These are phyloP conservation scores for Neonectria sp. DNA, from an alignment of 2,329 filamentous ascomycete genomes.

Conservation along the genomic window DNA sequence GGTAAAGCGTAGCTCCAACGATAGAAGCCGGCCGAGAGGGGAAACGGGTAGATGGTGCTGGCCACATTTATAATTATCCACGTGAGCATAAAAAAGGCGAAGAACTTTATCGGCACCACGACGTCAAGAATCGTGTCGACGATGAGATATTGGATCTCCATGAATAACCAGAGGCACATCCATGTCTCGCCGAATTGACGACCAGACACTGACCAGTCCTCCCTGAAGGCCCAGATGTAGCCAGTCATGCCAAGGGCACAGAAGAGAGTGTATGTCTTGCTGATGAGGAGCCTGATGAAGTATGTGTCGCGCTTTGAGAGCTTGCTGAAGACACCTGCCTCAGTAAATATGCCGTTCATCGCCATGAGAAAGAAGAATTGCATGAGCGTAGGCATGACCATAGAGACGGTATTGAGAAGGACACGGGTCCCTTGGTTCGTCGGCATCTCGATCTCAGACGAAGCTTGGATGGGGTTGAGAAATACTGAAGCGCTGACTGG, in stretches of 20 bases:
- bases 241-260: constrained; percentile 57
- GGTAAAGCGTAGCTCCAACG: constrained; percentile 56
- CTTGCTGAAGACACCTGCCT: constrained; percentile 23
- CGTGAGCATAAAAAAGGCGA: constrained; percentile 60
- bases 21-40: constrained; percentile 58
- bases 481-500: constrained; percentile 48
- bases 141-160: constrained; percentile 59
- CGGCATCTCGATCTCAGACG: constrained; percentile 48
- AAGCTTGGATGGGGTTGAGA: constrained; percentile 52
- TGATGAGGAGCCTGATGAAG: constrained; percentile 45
- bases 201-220: constrained; percentile 57
- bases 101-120: constrained; percentile 52
- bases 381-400: constrained; percentile 54
- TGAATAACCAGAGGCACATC: constrained; percentile 56
- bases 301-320: constrained; percentile 47
- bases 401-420: constrained; percentile 57
- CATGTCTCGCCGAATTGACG: constrained; percentile 46
- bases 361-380: constrained; percentile 49
- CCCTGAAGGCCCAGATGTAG: constrained; percentile 61
- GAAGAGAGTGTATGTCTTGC: constrained; percentile 52
- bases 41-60: constrained; percentile 55
- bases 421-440: constrained; percentile 53
- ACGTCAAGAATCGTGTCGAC: constrained; percentile 53
- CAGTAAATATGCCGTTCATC: constrained; percentile 43
- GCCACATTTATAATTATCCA: constrained; percentile 60